Conservation (phyloP, 1,284 basidiomycete genomes). For the Malassezia sympodialis region DNA sequence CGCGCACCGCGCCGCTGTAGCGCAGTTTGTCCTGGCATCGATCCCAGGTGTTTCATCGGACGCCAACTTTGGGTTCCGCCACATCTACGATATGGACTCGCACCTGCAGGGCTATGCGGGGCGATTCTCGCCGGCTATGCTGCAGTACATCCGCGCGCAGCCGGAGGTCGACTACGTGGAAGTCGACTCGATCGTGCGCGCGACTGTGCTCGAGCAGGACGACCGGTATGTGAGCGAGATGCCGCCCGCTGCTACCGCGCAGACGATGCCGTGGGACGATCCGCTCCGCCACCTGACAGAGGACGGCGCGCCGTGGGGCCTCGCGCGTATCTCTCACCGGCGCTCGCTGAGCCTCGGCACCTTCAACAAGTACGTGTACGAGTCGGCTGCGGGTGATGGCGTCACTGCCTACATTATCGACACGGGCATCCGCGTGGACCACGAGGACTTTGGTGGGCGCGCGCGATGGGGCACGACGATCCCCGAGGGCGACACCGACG, state of each 20-base stretch:
- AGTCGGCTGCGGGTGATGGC: conserved; percentile 68
- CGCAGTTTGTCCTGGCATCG: conserved; percentile 26
- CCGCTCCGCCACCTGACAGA: conserved; percentile 52
- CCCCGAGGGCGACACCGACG: conserved; percentile 60
- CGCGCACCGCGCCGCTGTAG: conserved; percentile 30
- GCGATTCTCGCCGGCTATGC: conserved; percentile 62
- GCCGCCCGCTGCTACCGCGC: conserved; percentile 34
- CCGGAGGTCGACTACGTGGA: conserved; percentile 91
- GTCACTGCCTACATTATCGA: conserved; percentile 68
- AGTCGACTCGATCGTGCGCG: conserved; percentile 55
- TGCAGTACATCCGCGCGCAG: conserved; percentile 69
- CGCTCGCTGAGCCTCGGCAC: conserved; percentile 66
- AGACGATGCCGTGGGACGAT: conserved; percentile 29
- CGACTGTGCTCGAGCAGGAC: conserved; percentile 38
- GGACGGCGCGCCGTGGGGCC: conserved; percentile 82
- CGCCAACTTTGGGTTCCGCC: conserved; percentile 23
- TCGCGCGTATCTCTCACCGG: conserved; percentile 89
- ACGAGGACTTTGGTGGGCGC: conserved; percentile 77
- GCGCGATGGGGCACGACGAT: conserved; percentile 53
- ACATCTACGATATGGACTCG: conserved; percentile 37
- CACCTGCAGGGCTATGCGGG: conserved; percentile 71
- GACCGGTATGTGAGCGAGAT: conserved; percentile 28
- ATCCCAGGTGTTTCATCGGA: neutral
- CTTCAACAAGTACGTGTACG: conserved; percentile 76
- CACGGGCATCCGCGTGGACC: conserved; percentile 78